These are phyloP conservation scores for Sedum album DNA, from an alignment of 164 flowering plant species.

Conservation along the genomic window DNA sequence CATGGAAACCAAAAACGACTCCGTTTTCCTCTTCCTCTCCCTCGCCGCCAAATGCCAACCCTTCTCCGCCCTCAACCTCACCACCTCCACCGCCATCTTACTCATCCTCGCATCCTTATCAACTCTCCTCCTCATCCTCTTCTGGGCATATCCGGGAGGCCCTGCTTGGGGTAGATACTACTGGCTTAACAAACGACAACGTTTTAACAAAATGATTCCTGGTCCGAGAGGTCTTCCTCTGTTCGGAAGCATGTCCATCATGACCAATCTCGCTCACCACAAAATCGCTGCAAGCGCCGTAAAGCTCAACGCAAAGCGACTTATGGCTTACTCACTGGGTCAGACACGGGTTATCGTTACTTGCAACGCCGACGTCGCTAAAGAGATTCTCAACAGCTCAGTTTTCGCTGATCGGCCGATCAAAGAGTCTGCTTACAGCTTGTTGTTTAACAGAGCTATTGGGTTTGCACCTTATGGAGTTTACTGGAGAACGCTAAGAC, in stretches of 20 bases:
- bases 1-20: not conserved
- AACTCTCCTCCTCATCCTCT: not conserved
- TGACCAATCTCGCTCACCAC: not conserved
- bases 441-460: conserved; percentile 5
- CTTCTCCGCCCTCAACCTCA: not conserved
- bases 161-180: not conserved
- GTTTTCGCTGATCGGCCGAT: not conserved
- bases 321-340: not conserved
- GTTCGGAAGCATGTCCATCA: not conserved
- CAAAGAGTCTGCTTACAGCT: conserved; percentile 30
- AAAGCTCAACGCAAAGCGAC: not conserved
- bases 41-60: not conserved
- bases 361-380: not conserved
- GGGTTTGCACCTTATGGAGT: not conserved
- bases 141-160: not conserved
- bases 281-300: not conserved
- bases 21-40: not conserved
- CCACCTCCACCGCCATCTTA: not conserved
- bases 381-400: not conserved
- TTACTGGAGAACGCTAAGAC: conserved; percentile 23
- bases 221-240: not conserved
- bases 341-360: not conserved
- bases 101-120: not conserved
- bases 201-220: not conserved
- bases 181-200: not conserved